Evolutionary conservation across 2,329 filamentous ascomycete genomes (phyloP).

Genomic region (Pseudocercospora vitis): DNA sequence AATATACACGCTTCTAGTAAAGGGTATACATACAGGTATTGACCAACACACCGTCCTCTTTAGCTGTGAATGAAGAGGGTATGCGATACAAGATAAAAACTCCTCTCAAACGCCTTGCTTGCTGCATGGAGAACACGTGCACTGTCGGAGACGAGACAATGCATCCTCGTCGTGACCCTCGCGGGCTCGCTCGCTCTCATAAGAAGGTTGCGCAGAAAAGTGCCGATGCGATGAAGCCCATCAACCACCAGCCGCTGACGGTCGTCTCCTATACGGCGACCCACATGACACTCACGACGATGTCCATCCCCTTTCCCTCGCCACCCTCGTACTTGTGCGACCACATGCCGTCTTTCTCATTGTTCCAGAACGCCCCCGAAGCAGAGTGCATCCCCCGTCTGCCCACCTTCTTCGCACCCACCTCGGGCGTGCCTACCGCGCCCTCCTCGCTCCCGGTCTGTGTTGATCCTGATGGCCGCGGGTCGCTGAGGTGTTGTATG

Average conservation of each 20-base stretch:
- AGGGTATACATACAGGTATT: neutral
- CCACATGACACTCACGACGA: conserved; percentile 65
- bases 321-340: conserved; percentile 75
- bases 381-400: conserved; percentile 88
- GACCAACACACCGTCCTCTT: neutral
- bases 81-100: neutral
- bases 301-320: conserved; percentile 54
- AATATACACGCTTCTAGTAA: conserved; percentile 6
- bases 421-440: conserved; percentile 45
- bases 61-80: neutral
- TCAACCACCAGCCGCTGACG: conserved; percentile 9
- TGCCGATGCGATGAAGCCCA: neutral
- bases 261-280: conserved; percentile 55
- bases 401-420: conserved; percentile 68
- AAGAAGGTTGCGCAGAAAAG: neutral
- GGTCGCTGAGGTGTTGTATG: conserved; percentile 83
- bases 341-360: conserved; percentile 88
- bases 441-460: conserved; percentile 12
- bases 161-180: conserved; percentile 3
- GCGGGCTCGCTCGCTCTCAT: neutral
- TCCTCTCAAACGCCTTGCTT: conserved; percentile 9
- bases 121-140: neutral
- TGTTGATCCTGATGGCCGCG: conserved; percentile 57
- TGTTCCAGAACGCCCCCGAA: conserved; percentile 84
- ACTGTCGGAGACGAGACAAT: conserved; percentile 3